Conservation (phyloP, 1,284 basidiomycete genomes). For the Caloboletus inedulis region DNA sequence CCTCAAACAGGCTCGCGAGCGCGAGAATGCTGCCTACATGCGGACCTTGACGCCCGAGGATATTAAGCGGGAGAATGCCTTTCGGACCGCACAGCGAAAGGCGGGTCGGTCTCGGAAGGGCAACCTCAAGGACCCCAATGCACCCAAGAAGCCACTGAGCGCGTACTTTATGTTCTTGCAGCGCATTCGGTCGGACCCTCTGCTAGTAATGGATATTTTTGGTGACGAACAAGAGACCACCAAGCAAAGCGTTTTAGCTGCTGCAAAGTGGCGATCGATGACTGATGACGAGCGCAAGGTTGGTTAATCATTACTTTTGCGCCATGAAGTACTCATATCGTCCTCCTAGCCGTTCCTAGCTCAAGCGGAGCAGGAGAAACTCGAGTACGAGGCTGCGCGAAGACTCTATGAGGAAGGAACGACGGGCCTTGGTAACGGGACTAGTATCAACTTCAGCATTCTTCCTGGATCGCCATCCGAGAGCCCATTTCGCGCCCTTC, state of each 20-base stretch:
- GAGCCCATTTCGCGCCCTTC: conserved; percentile 45
- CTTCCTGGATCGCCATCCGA: conserved; percentile 56
- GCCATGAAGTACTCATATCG: conserved; percentile 8
- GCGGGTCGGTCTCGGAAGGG: conserved; percentile 91
- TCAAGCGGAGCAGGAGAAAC: conserved; percentile 89
- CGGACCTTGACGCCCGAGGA: conserved; percentile 89
- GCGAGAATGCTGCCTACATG: conserved; percentile 84
- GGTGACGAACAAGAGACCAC: conserved; percentile 94
- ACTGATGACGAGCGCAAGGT: conserved; percentile 90
- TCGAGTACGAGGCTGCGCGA: conserved; percentile 82
- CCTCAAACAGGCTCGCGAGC: conserved; percentile 81
- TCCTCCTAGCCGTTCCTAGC: conserved; percentile 75
- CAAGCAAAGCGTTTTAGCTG: conserved; percentile 91
- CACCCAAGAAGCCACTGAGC: conserved; percentile 92
- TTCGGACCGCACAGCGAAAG: conserved; percentile 88
- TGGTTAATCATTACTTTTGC: conserved; percentile 24
- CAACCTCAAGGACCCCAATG: conserved; percentile 96
- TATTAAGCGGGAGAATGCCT: conserved; percentile 91
- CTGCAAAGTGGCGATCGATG: conserved; percentile 89
- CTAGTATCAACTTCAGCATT: conserved; percentile 77
- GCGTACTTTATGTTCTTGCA: conserved; percentile 97
- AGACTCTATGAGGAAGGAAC: conserved; percentile 81
- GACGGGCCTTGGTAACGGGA: conserved; percentile 60
- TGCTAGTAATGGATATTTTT: conserved; percentile 77
- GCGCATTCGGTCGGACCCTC: conserved; percentile 74